Base-by-base conservation (phyloP, 2,329 filamentous ascomycete species). In the Trichoderma atrobrunneum region DNA sequence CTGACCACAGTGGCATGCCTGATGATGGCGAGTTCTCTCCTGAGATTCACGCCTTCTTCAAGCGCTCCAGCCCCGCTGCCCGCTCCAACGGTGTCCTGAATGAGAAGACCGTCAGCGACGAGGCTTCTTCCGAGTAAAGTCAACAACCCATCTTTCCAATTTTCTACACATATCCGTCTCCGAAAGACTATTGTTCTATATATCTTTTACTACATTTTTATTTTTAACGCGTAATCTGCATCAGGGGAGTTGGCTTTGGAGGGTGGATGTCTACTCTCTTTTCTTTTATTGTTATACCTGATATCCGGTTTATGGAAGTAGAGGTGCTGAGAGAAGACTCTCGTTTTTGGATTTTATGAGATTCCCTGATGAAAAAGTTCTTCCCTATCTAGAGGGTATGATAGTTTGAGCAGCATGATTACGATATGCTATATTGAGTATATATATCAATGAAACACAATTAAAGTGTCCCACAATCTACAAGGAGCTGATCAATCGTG, bases 1-100 rank as follows among this genome's bases (percentile, higher is more conserved):
- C 73, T 54, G 75, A 79, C 65, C 79, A 82, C 62, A 73, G 76
- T 63, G 78, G 77, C 61, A 80, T 83, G 72, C 79, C 83, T 43
- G 82, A 86, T 3, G 83, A 84, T 43, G 84, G 87, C 72, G 85
- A 86, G 66, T 87, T 87, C 74, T 87, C 85, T 7, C 81, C 84
- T 21, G 85, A 87, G 76, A 88, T 88, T 43, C 85, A 87, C 76
- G 81, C 84, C 54, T 89, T 88, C 79, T 89, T 89, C 80, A 81
- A 83, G 77, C 79, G 81, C 63, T 83, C 81, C 3, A 81, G 78
- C 72, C 81, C 81, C 66, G 11, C 26, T 68, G 28, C 69, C 36
- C 21, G 56, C 48, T 66, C 72, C 18, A 70, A 69, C 24, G 77
- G 74, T n/a, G 56, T 79, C 11, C 77, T 77, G 59, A 80, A 81